phyloP scores from a whole-genome alignment of 2,329 filamentous ascomycete species.

The Xylaria sp. region DNA sequence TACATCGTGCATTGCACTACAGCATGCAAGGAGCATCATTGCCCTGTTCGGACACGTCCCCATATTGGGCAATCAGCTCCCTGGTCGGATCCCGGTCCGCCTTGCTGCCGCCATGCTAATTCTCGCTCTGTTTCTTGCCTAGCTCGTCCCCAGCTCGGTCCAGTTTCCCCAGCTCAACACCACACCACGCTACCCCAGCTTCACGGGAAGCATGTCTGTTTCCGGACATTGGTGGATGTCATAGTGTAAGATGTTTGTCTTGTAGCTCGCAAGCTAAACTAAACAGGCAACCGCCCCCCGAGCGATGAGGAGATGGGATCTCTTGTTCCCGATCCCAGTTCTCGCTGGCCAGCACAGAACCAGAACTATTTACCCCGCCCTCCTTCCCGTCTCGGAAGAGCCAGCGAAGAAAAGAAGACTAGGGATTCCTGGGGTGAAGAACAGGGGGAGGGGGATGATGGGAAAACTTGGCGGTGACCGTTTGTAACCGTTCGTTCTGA shows the following conservation, averaged over 20 bases:
- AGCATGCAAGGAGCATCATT: conserved; percentile 25
- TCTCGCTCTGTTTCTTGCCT: conserved; percentile 6
- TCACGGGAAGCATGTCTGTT: conserved; percentile 28
- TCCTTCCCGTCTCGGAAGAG: conserved; percentile 17
- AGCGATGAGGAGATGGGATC: not conserved
- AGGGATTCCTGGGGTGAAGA: not conserved
- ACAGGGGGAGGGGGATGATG: not conserved
- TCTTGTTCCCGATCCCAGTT: not conserved
- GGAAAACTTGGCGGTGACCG: not conserved
- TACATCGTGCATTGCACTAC: not conserved
- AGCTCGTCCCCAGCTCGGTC: conserved; percentile 16
- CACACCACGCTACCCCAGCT: conserved; percentile 1
- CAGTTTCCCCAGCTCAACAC: conserved; percentile 21
- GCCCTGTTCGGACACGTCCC: conserved; percentile 25
- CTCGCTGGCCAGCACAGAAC: not conserved
- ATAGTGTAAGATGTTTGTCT: not conserved
- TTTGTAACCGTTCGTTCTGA: not conserved
- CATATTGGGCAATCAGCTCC: conserved; percentile 34
- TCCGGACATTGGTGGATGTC: conserved; percentile 9
- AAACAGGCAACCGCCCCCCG: conserved; percentile 9
- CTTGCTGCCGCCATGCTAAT: not conserved
- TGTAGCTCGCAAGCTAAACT: conserved; percentile 22
- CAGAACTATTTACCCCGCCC: conserved; percentile 1
- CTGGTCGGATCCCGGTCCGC: not conserved
- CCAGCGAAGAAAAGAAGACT: conserved; percentile 3